phyloP scores from a whole-genome alignment of 208 protist genomes.

The Trypanosoma rangeli region DNA sequence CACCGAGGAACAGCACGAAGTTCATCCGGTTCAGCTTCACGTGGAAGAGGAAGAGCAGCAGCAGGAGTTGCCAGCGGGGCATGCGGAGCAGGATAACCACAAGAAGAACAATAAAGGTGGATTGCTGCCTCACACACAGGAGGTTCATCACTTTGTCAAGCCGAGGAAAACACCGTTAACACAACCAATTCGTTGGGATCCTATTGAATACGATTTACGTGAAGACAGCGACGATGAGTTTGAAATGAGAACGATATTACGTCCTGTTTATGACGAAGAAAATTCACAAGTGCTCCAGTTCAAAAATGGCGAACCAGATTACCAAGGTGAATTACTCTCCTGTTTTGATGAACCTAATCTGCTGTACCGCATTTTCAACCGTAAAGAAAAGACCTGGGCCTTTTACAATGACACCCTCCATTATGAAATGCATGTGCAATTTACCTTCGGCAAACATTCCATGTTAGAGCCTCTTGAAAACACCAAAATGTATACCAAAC shows the following conservation, averaged over 20 bases:
- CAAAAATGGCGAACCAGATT: constrained; percentile 68
- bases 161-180: constrained; percentile 35
- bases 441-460: constrained; percentile 67
- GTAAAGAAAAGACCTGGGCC: constrained; percentile 63
- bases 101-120: background rate
- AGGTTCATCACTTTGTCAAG: constrained; percentile 34
- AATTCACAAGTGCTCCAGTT: constrained; percentile 29
- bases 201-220: constrained; percentile 42
- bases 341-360: constrained; percentile 83
- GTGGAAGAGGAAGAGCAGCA: background rate
- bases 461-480: constrained; percentile 55
- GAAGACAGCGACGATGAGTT: constrained; percentile 74
- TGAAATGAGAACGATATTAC: constrained; percentile 50
- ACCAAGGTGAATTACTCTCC: constrained; percentile 53
- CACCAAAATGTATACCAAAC: constrained; percentile 43
- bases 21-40: background rate
- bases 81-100: background rate
- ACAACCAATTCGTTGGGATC: constrained; percentile 51
- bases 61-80: background rate
- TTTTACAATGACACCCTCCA: constrained; percentile 80
- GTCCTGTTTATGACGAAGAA: constrained; percentile 43
- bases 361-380: constrained; percentile 72
- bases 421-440: constrained; percentile 76
- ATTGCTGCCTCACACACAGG: constrained; percentile 17
- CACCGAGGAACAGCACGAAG: background rate